Evolutionary conservation across 169 alveolate species (phyloP), one percentile per base, ranked within the genome.

Genomic region (Cryptosporidium xiaoi): DNA sequence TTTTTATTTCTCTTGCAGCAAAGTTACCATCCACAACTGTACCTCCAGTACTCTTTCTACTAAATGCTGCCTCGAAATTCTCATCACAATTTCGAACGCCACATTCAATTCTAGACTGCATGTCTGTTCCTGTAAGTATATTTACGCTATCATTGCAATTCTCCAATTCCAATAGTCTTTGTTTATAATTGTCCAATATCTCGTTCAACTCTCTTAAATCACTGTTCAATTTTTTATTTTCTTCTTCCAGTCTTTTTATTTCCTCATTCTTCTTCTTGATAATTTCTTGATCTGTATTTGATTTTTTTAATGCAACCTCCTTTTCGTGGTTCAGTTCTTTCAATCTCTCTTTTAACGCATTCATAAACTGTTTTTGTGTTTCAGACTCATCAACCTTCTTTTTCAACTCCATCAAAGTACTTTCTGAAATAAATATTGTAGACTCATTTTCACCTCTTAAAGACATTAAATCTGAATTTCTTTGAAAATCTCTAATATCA

Each of bases 341-440:
- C 50, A 77, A 40, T 31, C 87, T 13, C 20, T 77, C 87, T 20
- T 77, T 77, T 46, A 77, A 18, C 20, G 87, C 87, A 24, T 56
- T 56, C 71, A 77, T 77, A 60, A 77, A 77, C 24, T 77, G 87
- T 62, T 77, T 77, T 34, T 77, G 87, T 58, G 87, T 77, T 40
- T 77, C 87, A 8, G 87, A 77, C 18, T 77, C 87, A 60, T 77
- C 87, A 10, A 77, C 77, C 20, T 77, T 77, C n/a, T 44, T 15
- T 16, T 77, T 77, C 15, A 77, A 33, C 27, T 77, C 87, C 34
- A 60, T 56, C 46, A 77, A 77, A 60, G 71, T 40, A 16, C 24
- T 56, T 50, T 77, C 71, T 8, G 87, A 77, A 40, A 77, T 77
- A 13, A 77, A 20, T 16, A 77, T 62, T 8, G 65, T 60, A 3